phyloP scores from a whole-genome alignment of 2,329 filamentous ascomycete genomes.

The Fusarium sp. region DNA sequence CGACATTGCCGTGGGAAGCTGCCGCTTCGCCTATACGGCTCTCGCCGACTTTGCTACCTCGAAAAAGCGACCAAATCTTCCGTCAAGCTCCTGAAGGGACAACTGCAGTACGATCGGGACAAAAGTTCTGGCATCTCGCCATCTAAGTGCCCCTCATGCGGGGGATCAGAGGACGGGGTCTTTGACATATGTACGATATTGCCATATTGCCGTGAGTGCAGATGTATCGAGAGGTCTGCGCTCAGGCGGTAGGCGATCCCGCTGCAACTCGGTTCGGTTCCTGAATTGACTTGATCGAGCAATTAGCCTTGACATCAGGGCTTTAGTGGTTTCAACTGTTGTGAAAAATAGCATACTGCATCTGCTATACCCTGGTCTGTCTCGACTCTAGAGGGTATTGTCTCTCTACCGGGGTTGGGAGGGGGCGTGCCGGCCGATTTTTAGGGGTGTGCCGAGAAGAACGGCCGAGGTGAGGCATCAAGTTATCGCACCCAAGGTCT shows the following conservation, averaged over 20 bases:
- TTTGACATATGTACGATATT: constrained; percentile 34
- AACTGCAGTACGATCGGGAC: constrained; percentile 15
- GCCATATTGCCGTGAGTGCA: constrained; percentile 20
- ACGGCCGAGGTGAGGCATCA: constrained; percentile 26
- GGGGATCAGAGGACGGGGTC: constrained; percentile 35
- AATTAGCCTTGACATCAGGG: constrained; percentile 34
- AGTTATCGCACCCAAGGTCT: constrained; percentile 11
- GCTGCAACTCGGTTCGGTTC: constrained; percentile 37
- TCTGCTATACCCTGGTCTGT: constrained; percentile 29
- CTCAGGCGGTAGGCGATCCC: constrained; percentile 35
- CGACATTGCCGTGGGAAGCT: constrained; percentile 2
- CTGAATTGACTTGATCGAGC: constrained; percentile 32
- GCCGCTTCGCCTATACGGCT: constrained; percentile 13
- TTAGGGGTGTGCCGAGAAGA: constrained; percentile 21
- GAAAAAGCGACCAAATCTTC: constrained; percentile 1
- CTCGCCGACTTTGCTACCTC: not conserved
- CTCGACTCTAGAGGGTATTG: constrained; percentile 24
- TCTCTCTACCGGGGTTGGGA: constrained; percentile 20
- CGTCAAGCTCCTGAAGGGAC: not conserved
- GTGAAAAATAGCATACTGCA: constrained; percentile 43
- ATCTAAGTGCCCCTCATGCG: constrained; percentile 28
- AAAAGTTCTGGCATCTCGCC: constrained; percentile 5
- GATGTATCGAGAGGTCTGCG: constrained; percentile 26
- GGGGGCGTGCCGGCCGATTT: constrained; percentile 28
- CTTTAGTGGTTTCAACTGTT: constrained; percentile 43